Evolutionary conservation across 495 filamentous ascomycete species (phyloP).

Genomic region (Hypoxylon trugodes): DNA sequence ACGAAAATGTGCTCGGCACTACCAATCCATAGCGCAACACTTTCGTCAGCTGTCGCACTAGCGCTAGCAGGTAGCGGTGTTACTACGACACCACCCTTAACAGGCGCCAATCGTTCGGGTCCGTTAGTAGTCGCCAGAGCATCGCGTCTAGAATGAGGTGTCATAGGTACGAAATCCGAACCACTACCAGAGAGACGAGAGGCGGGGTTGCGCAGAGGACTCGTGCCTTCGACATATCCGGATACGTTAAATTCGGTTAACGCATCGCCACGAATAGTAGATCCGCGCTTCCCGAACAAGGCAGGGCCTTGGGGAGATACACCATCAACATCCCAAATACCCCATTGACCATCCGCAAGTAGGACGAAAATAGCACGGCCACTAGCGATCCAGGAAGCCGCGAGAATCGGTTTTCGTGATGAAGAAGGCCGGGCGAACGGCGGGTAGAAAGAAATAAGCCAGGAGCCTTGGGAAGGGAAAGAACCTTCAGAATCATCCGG

Average conservation of each 20-base stretch:
- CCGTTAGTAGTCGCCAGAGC: conserved; percentile 47
- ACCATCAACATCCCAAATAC: conserved; percentile 87
- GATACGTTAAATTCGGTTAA: conserved; percentile 72
- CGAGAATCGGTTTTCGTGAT: conserved; percentile 78
- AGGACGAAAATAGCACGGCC: conserved; percentile 80
- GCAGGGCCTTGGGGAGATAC: conserved; percentile 59
- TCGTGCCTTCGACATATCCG: conserved; percentile 68
- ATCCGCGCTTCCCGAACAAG: conserved; percentile 64
- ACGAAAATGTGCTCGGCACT: conserved; percentile 63
- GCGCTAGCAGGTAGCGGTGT: conserved; percentile 52
- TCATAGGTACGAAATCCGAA: conserved; percentile 77
- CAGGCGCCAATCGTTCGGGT: conserved; percentile 49
- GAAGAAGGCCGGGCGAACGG: conserved; percentile 65
- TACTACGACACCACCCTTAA: conserved; percentile 72
- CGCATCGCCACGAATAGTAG: conserved; percentile 69
- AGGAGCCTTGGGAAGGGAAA: conserved; percentile 63
- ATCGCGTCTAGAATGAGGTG: conserved; percentile 77
- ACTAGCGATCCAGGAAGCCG: conserved; percentile 82
- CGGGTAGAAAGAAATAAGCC: conserved; percentile 75
- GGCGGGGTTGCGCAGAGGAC: conserved; percentile 53
- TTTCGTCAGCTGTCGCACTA: conserved; percentile 66
- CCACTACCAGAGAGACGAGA: conserved; percentile 40
- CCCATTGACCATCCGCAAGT: conserved; percentile 89
- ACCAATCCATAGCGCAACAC: conserved; percentile 73
- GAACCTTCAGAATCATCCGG: conserved; percentile 57